Conservation (phyloP, 768 basidiomycete genomes). For the Russula earlei region DNA sequence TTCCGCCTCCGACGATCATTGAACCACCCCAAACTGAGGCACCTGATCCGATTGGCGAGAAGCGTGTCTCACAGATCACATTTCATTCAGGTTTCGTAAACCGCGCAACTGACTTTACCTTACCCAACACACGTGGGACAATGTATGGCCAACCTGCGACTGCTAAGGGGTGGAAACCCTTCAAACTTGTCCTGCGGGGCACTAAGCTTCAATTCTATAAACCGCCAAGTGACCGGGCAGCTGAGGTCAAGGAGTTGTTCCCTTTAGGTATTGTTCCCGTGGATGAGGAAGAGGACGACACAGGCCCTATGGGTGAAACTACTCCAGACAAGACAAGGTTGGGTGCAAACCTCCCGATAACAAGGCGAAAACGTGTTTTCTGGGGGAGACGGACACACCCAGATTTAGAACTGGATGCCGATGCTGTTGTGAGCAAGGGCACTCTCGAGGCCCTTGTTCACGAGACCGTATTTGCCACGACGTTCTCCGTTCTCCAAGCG, state of each 20-base stretch:
- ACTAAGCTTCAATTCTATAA: slow-evolving; percentile 84
- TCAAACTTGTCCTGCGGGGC: slow-evolving; percentile 75
- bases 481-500: slow-evolving; percentile 30
- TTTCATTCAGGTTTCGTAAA: slow-evolving; percentile 71
- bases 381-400: slow-evolving; percentile 75
- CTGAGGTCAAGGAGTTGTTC: slow-evolving; percentile 65
- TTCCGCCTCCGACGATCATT: slow-evolving; percentile 38
- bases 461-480: slow-evolving; percentile 72
- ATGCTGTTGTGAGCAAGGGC: slow-evolving; percentile 46
- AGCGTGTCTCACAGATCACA: slow-evolving; percentile 70
- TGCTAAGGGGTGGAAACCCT: slow-evolving; percentile 76
- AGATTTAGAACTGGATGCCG: slow-evolving; percentile 40
- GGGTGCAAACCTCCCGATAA: slow-evolving; percentile 28
- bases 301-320: slow-evolving; percentile 21
- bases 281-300: slow-evolving; percentile 41
- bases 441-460: slow-evolving; percentile 74
- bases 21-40: slow-evolving; percentile 31
- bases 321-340: slow-evolving; percentile 26
- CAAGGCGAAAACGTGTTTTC: slow-evolving; percentile 56
- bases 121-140: slow-evolving; percentile 26
- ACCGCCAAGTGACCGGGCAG: slow-evolving; percentile 57
- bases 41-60: slow-evolving; percentile 29
- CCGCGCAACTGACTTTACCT: slow-evolving; percentile 43
- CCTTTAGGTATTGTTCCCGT: slow-evolving; percentile 52
- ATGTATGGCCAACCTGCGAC: slow-evolving; percentile 20